These are phyloP conservation scores for Citrus cavaleriei DNA, from an alignment of 345 rosid species.

Conservation along the genomic window DNA sequence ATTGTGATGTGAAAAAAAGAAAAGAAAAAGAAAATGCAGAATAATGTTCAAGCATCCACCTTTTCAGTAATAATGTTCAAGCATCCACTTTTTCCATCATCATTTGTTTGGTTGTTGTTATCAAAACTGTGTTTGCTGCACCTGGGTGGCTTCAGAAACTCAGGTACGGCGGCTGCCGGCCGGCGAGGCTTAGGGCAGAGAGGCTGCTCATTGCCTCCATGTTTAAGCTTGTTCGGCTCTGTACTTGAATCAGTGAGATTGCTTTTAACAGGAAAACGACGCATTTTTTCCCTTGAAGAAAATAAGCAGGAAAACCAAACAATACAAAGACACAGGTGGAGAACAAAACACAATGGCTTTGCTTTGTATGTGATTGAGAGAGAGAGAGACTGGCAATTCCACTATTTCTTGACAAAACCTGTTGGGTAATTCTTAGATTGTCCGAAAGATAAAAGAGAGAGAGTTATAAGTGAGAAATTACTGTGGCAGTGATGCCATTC, in stretches of 20 bases:
- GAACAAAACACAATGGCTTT: not conserved
- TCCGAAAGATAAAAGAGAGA: not conserved
- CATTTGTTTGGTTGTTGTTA: slow-evolving; percentile 39
- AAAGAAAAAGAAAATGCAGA: no score
- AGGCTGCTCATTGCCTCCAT: slow-evolving; percentile 26
- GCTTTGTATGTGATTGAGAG: not conserved
- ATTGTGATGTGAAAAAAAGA: no score
- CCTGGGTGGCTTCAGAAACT: slow-evolving; percentile 52
- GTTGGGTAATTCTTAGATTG: not conserved
- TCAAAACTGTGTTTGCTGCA: slow-evolving; percentile 50
- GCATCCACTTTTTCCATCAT: slow-evolving; percentile 39
- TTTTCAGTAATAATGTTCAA: slow-evolving; percentile 40
- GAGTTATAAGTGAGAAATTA: not conserved
- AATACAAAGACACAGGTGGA: no score
- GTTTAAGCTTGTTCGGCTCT: slow-evolving; percentile 10
- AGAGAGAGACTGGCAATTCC: not conserved
- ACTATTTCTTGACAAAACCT: not conserved
- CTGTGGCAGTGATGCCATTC: not conserved
- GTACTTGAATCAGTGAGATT: slow-evolving; percentile 32
- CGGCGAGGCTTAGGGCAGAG: slow-evolving; percentile 81
- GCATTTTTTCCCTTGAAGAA: slow-evolving; percentile 29
- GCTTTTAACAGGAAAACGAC: slow-evolving; percentile 36
- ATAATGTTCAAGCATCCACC: slow-evolving; percentile 22
- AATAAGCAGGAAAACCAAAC: no score
- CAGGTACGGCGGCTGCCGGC: slow-evolving; percentile 42